These are phyloP conservation scores for Pseudogymnoascus sp. DNA, from an alignment of 2,329 filamentous ascomycete species.

Conservation along the genomic window DNA sequence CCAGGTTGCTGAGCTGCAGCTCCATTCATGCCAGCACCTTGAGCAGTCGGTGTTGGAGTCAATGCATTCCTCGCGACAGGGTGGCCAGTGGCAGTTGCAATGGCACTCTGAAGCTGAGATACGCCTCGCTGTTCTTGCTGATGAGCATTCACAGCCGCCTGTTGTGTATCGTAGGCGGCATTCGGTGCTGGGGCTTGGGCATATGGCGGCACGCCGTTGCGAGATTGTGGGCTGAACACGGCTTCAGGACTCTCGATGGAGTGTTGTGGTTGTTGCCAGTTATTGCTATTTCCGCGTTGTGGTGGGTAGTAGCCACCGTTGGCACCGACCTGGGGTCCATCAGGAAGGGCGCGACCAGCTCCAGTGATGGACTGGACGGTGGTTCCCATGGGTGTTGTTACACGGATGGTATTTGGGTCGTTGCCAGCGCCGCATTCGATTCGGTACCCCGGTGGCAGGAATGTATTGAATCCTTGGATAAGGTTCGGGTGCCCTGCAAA, in stretches of 20 bases:
- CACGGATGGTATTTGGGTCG: slow-evolving; percentile 90
- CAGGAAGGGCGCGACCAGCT: slow-evolving; percentile 38
- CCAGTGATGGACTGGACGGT: slow-evolving; percentile 78
- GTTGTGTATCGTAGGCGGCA: slow-evolving; percentile 35
- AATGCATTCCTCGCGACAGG: slow-evolving; percentile 47
- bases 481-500: slow-evolving; percentile 93
- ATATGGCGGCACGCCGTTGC: slow-evolving; percentile 41
- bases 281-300: slow-evolving; percentile 25
- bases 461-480: slow-evolving; percentile 98
- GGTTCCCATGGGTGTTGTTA: slow-evolving; percentile 96
- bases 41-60: slow-evolving; percentile 51
- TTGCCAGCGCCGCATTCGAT: slow-evolving; percentile 94
- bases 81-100: slow-evolving; percentile 31
- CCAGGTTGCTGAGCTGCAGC: slow-evolving; percentile 51
- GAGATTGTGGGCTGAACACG: slow-evolving; percentile 51
- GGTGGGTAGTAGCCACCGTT: slow-evolving; percentile 35
- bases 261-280: slow-evolving; percentile 51
- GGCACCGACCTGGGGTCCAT: slow-evolving; percentile 21
- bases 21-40: slow-evolving; percentile 55
- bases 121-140: slow-evolving; percentile 61
- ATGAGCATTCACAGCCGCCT: slow-evolving; percentile 38
- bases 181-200: slow-evolving; percentile 35
- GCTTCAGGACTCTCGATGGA: slow-evolving; percentile 57
- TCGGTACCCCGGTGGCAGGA: slow-evolving; percentile 87
- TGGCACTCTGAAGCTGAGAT: slow-evolving; percentile 58